Base-by-base conservation (phyloP, 768 basidiomycete species). In the Flagelloscypha sp. region DNA sequence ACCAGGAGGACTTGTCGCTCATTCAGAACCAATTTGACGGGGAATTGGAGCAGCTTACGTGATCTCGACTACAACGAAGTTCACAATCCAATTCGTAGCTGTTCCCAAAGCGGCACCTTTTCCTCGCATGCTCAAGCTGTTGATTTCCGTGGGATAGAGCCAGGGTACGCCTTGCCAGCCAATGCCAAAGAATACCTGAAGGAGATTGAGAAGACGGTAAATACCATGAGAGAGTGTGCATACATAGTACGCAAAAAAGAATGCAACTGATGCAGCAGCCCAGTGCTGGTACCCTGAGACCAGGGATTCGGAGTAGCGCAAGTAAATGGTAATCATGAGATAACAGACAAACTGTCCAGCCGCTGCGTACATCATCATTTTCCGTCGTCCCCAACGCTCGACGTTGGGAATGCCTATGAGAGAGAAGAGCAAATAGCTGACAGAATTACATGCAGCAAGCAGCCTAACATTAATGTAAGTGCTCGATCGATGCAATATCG, bases 141-240 rank as follows among this genome's bases (percentile, higher is more conserved):
- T 70, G 32, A 72, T 72, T 41, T 72, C 68, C 1, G 66, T 65
- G 3, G 69, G 69, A 41, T 70, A 70, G 35, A 72, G 43, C 69
- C 69, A 69, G 1, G 67, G 67, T 1, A 70, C 64, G 13, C 68
- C 66, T 64, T 70, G 70, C 70, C 70, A 72, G 38, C 66, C 68
- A 25, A 72, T 60, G 6, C 68, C 68, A 45, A 70, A 72, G 51
- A 68, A 68, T 1, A n/a, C n/a, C n/a, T n/a, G n/a, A n/a, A n/a
- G n/a, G n/a, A n/a, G n/a, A n/a, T n/a, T n/a, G n/a, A n/a, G n/a
- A n/a, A n/a, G n/a, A n/a, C n/a, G n/a, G n/a, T n/a, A n/a, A n/a
- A n/a, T n/a, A n/a, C n/a, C n/a, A n/a, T n/a, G n/a, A n/a, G n/a
- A n/a, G n/a, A n/a, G n/a, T n/a, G n/a, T n/a, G n/a, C n/a, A n/a